Base-by-base conservation (phyloP, 2,329 filamentous ascomycete species). In the Botryotinia convoluta region DNA sequence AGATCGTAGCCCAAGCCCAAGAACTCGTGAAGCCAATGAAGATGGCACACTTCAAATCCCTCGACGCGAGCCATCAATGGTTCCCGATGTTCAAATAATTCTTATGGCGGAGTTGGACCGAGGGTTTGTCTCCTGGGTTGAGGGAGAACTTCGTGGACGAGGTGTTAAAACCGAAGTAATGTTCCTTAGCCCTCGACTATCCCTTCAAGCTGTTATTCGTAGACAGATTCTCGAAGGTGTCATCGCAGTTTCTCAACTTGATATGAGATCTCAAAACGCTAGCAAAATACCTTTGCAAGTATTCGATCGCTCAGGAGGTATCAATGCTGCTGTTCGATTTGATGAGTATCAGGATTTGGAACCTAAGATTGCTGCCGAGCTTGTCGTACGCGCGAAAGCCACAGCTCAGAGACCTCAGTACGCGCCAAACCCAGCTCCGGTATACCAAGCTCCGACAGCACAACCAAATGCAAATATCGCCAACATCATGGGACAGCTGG, bases 51-150 rank as follows among this genome's bases (percentile, higher is more conserved):
- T 94, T 20, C 91, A 92, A 44, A 88, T 97, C 12, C 93, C 94
- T 61, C 88, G 90, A 72, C 87, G 94, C 73, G 88, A 90, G 73
- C 90, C 93, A 7, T 85, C 87, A 73, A 90, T 96, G 76, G 90
- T 98, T 35, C 95, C 95, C 3, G 94, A 98, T 78, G 92, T 98
- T 26, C 94, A 98, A 81, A 89, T 98, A 44, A 88, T 98, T 42
- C 88, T 97, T 8, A 86, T 95, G 62, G 91, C 95, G 76, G 90
- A 94, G 77, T 87, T 97, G 20, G 89, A 91, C 74, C 87, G 92
- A 74, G 91, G 93, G 73, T 98, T 97, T 79, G 90, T 97, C 69
- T 87, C 87, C 70, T 97, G 93, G 88, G 91, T 97, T 18, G 92
- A 97, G 80, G 87, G 88, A 48, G 88, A 90, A 0, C 97, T 98